These are phyloP conservation scores for Phalaenopsis equestris DNA, from an alignment of 106 monocot genomes.

Conservation along the genomic window DNA sequence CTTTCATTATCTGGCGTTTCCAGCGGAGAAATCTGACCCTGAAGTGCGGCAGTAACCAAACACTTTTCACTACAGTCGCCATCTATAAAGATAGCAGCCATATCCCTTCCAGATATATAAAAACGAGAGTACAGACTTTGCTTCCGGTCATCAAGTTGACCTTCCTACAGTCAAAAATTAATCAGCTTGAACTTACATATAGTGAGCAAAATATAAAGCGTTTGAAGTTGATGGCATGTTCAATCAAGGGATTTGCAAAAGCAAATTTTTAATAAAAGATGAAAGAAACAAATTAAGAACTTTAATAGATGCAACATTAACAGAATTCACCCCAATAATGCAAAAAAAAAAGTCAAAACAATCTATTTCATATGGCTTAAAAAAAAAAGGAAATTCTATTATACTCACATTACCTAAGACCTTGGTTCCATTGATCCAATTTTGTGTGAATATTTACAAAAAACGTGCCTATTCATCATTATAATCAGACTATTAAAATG, in stretches of 20 bases:
- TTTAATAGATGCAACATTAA: background rate
- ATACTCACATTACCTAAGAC: background rate
- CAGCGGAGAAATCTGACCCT: constrained; percentile 9
- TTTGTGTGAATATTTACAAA: background rate
- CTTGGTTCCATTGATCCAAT: background rate
- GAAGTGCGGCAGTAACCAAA: constrained; percentile 4
- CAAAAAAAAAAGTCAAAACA: background rate
- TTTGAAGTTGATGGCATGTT: background rate
- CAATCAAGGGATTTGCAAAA: background rate
- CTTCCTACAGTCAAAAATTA: constrained; percentile 44
- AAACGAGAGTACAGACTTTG: constrained; percentile 82
- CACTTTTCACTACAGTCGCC: constrained; percentile 13
- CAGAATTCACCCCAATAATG: background rate
- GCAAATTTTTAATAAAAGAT: background rate
- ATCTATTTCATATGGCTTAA: background rate
- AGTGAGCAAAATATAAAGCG: background rate
- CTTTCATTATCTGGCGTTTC: constrained; percentile 8
- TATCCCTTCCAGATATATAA: constrained; percentile 82
- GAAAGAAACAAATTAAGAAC: background rate
- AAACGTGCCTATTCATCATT: background rate
- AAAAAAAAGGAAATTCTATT: background rate
- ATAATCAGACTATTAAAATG: background rate
- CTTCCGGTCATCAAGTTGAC: constrained; percentile 46
- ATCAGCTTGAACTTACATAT: background rate
- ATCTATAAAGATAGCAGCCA: constrained; percentile 80